phyloP scores from a whole-genome alignment of 2,329 filamentous ascomycete species.

The Lithohypha guttulata region DNA sequence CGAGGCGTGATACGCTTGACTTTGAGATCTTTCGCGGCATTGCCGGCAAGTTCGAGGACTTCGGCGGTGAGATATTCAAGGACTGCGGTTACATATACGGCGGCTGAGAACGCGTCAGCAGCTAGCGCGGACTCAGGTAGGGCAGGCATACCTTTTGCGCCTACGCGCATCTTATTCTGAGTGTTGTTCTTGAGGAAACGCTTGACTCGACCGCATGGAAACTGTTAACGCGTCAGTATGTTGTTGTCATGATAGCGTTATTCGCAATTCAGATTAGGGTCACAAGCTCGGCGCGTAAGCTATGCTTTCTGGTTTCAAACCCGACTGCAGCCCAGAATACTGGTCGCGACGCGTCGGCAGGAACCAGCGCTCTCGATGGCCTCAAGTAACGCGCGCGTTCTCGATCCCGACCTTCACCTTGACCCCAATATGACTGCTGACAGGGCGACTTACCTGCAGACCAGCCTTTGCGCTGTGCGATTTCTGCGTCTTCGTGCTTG shows the following conservation, averaged over 20 bases:
- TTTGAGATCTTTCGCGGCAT: conserved; percentile 98
- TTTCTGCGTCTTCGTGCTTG: conserved; percentile 82
- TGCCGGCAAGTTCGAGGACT: conserved; percentile 94
- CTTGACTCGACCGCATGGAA: conserved; percentile 99
- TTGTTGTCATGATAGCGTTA: not conserved
- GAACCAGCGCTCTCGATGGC: too few species aligned
- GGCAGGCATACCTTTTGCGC: conserved; percentile 59
- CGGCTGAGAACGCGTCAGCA: too few species aligned
- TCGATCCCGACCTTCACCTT: not conserved
- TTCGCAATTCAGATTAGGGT: not conserved
- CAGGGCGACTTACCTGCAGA: conserved; percentile 63
- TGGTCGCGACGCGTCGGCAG: not conserved
- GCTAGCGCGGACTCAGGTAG: too few species aligned
- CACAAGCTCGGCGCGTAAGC: not conserved
- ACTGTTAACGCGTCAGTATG: conserved; percentile 44
- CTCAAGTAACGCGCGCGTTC: too few species aligned
- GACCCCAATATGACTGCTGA: not conserved
- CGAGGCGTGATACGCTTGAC: conserved; percentile 99
- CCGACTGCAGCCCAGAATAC: too few species aligned
- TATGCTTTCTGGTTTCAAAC: too few species aligned
- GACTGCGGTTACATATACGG: conserved; percentile 95
- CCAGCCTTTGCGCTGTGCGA: conserved; percentile 88
- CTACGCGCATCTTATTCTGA: conserved; percentile 99
- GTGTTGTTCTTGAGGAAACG: conserved; percentile 99
- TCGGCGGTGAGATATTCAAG: conserved; percentile 97